Conservation (phyloP, 331 rosid species). For the Quercus lobata region DNA sequence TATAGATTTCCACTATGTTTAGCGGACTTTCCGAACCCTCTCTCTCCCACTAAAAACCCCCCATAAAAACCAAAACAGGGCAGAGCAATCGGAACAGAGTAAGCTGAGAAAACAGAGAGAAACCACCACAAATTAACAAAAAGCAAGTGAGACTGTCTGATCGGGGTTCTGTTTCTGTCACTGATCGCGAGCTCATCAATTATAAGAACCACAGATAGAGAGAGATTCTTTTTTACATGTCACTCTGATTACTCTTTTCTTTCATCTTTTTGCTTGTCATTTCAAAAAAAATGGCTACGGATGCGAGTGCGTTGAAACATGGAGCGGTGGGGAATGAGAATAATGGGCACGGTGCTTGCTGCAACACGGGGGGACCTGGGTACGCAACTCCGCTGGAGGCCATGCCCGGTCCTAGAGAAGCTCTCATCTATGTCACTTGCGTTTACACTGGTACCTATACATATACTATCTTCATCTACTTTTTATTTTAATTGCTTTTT, state of each 20-base stretch:
- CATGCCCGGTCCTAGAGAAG: slow-evolving; percentile 84
- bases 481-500: not conserved
- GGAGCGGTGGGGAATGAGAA: slow-evolving; percentile 18
- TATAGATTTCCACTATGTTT: not conserved
- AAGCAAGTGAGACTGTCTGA: not conserved
- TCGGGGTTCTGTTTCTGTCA: not conserved
- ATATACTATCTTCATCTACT: not conserved
- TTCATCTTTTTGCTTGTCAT: not conserved
- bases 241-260: not conserved
- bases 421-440: slow-evolving; percentile 72
- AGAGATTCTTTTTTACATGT: not conserved
- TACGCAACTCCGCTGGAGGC: slow-evolving; percentile 74
- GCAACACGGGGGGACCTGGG: slow-evolving; percentile 85
- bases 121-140: not conserved
- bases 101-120: not conserved
- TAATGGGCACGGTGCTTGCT: slow-evolving; percentile 35
- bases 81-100: not conserved
- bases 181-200: too few species aligned
- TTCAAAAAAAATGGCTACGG: slow-evolving; percentile 32
- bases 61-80: not conserved
- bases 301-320: slow-evolving; percentile 8
- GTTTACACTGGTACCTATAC: slow-evolving; percentile 63
- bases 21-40: slow-evolving; percentile 11
- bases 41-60: not conserved
- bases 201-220: too few species aligned